Conservation (phyloP, 495 filamentous ascomycete genomes). For the Neurospora sp. region DNA sequence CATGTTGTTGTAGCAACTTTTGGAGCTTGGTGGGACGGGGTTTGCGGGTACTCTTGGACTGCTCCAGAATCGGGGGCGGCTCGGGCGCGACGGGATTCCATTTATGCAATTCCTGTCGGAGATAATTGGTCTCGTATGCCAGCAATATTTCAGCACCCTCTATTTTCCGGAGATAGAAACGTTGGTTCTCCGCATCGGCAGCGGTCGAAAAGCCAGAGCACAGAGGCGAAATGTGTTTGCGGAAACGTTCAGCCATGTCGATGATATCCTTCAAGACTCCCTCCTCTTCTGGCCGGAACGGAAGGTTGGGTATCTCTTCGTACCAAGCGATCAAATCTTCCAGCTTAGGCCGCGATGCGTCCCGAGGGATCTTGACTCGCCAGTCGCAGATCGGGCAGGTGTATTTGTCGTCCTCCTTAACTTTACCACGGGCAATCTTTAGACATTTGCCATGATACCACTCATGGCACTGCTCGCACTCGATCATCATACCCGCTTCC, state of each 20-base stretch:
- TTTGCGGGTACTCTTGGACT: slow-evolving; percentile 89
- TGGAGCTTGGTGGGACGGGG: slow-evolving; percentile 95
- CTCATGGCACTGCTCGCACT: slow-evolving; percentile 95
- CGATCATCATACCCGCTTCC: slow-evolving; percentile 98
- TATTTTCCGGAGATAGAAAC: slow-evolving; percentile 98
- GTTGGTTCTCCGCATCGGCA: slow-evolving; percentile 76
- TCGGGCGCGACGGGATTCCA: slow-evolving; percentile 89
- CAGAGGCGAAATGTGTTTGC: slow-evolving; percentile 67
- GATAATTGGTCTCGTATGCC: slow-evolving; percentile 90
- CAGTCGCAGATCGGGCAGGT: slow-evolving; percentile 98
- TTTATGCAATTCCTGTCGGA: slow-evolving; percentile 90
- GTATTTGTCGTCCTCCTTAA: slow-evolving; percentile 97
- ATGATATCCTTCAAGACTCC: slow-evolving; percentile 74
- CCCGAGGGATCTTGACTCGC: slow-evolving; percentile 95
- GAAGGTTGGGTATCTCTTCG: slow-evolving; percentile 67
- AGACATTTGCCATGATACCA: slow-evolving; percentile 99
- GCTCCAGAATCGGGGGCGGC: slow-evolving; percentile 69
- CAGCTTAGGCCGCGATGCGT: slow-evolving; percentile 89
- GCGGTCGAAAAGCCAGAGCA: slow-evolving; percentile 69
- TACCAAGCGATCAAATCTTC: slow-evolving; percentile 87
- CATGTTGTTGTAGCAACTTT: slow-evolving; percentile 82
- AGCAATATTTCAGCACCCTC: slow-evolving; percentile 95
- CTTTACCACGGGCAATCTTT: slow-evolving; percentile 94
- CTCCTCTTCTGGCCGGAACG: slow-evolving; percentile 96
- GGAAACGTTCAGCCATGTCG: slow-evolving; percentile 71